Evolutionary conservation across 805 yeast genomes (phyloP).

Genomic region (Diddensiella santjacobensis): DNA sequence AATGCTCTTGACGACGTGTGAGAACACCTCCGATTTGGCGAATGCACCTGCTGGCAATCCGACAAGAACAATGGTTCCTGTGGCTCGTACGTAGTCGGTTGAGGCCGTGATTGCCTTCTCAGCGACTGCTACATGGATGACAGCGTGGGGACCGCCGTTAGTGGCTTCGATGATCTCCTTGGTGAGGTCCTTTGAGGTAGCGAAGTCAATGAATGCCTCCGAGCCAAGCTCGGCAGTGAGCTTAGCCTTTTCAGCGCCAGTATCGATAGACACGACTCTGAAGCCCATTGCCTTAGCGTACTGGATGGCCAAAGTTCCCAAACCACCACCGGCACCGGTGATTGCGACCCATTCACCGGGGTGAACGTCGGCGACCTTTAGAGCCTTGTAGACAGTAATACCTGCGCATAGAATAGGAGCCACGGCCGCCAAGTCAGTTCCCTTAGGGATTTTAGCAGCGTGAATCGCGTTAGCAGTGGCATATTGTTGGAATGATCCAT

Average conservation of each 20-base stretch:
- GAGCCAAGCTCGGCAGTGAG: slow-evolving; percentile 60
- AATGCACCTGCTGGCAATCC: slow-evolving; percentile 81
- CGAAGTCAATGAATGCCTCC: slow-evolving; percentile 59
- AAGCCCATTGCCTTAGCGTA: slow-evolving; percentile 75
- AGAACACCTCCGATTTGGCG: slow-evolving; percentile 65
- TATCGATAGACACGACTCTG: slow-evolving; percentile 68
- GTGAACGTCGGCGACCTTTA: slow-evolving; percentile 66
- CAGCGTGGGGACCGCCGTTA: slow-evolving; percentile 74
- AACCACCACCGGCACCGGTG: slow-evolving; percentile 79
- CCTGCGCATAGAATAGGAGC: slow-evolving; percentile 91
- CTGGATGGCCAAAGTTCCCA: slow-evolving; percentile 70
- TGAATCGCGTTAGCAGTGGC: slow-evolving; percentile 86
- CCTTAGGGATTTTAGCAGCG: slow-evolving; percentile 74
- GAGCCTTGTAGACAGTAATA: slow-evolving; percentile 85
- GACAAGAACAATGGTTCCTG: slow-evolving; percentile 68
- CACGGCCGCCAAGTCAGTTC: slow-evolving; percentile 67
- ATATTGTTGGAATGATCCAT: slow-evolving; percentile 89
- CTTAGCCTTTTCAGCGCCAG: slow-evolving; percentile 59
- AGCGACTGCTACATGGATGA: slow-evolving; percentile 70
- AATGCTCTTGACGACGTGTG: slow-evolving; percentile 68
- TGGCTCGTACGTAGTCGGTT: slow-evolving; percentile 54
- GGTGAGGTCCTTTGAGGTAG: slow-evolving; percentile 50
- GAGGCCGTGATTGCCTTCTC: slow-evolving; percentile 63
- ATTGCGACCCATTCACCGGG: slow-evolving; percentile 76
- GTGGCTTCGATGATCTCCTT: slow-evolving; percentile 54